Evolutionary conservation across 495 filamentous ascomycete species (phyloP).

Genomic region (Thermothielavioides terrestris): DNA sequence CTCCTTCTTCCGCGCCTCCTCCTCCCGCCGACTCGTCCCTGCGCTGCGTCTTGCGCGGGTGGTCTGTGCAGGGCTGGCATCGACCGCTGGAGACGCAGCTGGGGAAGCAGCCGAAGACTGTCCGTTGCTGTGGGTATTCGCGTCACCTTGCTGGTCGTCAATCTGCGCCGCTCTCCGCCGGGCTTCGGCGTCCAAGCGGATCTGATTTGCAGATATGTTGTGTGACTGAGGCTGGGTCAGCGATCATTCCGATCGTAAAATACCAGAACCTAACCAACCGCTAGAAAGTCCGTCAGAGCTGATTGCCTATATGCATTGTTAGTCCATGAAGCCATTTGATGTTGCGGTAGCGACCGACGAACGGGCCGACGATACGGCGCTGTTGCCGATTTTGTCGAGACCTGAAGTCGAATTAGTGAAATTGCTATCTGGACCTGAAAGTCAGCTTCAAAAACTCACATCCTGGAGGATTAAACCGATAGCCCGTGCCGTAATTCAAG

Average conservation of each 20-base stretch:
- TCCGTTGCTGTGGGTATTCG: background rate
- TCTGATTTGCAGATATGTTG: conserved; percentile 80
- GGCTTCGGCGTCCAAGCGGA: conserved; percentile 51
- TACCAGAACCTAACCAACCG: conserved; percentile 40
- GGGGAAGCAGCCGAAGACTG: conserved; percentile 10
- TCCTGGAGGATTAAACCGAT: background rate
- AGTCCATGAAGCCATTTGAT: background rate
- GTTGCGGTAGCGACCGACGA: conserved; percentile 3
- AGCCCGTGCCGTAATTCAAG: background rate
- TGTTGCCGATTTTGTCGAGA: conserved; percentile 15
- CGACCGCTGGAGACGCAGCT: conserved; percentile 1
- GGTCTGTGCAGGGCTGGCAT: conserved; percentile 3
- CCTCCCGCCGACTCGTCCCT: conserved; percentile 20
- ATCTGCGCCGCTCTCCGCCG: conserved; percentile 41
- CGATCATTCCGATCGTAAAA: background rate
- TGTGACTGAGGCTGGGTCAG: conserved; percentile 50
- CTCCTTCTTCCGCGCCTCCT: conserved; percentile 54
- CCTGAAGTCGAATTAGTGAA: conserved; percentile 10
- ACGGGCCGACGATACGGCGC: conserved; percentile 30
- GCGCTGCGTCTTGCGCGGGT: conserved; percentile 22
- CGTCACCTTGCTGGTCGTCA: conserved; percentile 19
- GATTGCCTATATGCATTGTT: conserved; percentile 42
- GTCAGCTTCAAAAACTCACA: background rate
- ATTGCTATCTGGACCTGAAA: background rate
- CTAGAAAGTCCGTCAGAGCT: conserved; percentile 73